Evolutionary conservation across 106 monocot species (phyloP).

Genomic region (Iris macrosiphon): DNA sequence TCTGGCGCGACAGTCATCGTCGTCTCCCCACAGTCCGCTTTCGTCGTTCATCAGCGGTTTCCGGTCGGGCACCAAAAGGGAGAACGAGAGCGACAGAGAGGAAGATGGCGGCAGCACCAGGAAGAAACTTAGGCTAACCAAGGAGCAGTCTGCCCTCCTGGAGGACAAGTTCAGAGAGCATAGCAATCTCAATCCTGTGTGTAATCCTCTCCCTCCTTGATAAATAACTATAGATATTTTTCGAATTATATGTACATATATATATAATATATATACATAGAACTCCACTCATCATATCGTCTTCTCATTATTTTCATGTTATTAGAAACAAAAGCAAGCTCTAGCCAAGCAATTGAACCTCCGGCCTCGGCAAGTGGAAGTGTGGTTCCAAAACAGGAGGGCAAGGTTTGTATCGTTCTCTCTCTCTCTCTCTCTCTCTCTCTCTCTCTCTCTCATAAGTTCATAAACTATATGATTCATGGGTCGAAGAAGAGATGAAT

Average conservation of each 20-base stretch:
- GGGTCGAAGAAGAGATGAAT: too few species aligned
- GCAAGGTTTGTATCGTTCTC: too few species aligned
- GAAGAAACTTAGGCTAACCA: constrained; percentile 2
- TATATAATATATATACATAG: too few species aligned
- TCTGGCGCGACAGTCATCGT: not conserved
- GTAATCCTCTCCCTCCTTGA: too few species aligned
- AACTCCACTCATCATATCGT: too few species aligned
- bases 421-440: too few species aligned
- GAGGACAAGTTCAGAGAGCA: constrained; percentile 4
- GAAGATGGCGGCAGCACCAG: constrained; percentile 25
- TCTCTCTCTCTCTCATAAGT: too few species aligned
- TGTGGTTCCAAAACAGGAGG: constrained; percentile 13
- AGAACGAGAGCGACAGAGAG: constrained; percentile 22
- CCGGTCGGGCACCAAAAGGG: not conserved
- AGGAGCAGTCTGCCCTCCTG: constrained; percentile 7
- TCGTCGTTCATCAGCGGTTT: constrained; percentile 1
- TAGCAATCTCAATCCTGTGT: constrained; percentile 1
- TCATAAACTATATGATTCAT: too few species aligned
- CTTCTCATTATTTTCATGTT: too few species aligned
- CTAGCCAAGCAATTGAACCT: constrained; percentile 10
- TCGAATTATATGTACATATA: too few species aligned
- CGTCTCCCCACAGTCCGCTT: constrained; percentile 12
- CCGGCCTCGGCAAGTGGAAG: too few species aligned
- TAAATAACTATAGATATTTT: too few species aligned
- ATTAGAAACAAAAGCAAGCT: constrained; percentile 2